A percentile compares a stretch with the other conserved stretches of the same genome.
These are phyloP conservation scores for Rehmannia glutinosa DNA, from an alignment of 257 asterid genomes.

Conservation along the genomic window DNA sequence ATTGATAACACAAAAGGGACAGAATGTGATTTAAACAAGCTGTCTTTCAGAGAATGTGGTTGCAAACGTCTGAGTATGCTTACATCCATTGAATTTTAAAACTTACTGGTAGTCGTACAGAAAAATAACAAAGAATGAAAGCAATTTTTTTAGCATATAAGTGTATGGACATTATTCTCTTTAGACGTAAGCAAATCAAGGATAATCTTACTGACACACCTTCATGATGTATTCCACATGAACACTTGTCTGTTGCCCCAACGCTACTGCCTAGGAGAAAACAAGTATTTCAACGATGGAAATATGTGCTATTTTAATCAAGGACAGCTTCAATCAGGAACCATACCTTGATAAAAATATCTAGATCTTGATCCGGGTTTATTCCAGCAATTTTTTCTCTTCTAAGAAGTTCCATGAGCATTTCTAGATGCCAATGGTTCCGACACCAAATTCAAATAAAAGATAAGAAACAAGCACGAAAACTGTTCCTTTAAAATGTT, in stretches of 20 bases:
- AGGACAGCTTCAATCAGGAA: constrained; percentile 18
- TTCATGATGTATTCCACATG: constrained; percentile 74
- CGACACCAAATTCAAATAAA: constrained; percentile 7
- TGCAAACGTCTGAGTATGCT: background rate
- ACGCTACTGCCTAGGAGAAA: constrained; percentile 79
- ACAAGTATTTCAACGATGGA: constrained; percentile 28
- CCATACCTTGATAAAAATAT: constrained; percentile 64
- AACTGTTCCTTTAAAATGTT: background rate
- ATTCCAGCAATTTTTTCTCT: constrained; percentile 62
- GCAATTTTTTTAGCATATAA: background rate
- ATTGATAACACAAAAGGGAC: constrained; percentile 13
- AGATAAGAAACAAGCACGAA: constrained; percentile 1
- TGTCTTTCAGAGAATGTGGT: constrained; percentile 1
- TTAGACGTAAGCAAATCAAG: constrained; percentile 10
- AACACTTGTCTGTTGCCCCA: constrained; percentile 72
- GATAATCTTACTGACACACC: constrained; percentile 41
- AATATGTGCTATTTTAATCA: background rate
- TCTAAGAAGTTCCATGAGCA: constrained; percentile 72
- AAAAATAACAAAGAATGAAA: background rate
- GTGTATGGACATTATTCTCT: background rate
- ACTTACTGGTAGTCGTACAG: background rate
- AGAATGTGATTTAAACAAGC: background rate
- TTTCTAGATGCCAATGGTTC: constrained; percentile 30
- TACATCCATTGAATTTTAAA: constrained; percentile 4
- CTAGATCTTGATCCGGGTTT: constrained; percentile 61